These are phyloP conservation scores for Phytophthora lateralis DNA, from an alignment of 352 stramenopile species.

Conservation along the genomic window DNA sequence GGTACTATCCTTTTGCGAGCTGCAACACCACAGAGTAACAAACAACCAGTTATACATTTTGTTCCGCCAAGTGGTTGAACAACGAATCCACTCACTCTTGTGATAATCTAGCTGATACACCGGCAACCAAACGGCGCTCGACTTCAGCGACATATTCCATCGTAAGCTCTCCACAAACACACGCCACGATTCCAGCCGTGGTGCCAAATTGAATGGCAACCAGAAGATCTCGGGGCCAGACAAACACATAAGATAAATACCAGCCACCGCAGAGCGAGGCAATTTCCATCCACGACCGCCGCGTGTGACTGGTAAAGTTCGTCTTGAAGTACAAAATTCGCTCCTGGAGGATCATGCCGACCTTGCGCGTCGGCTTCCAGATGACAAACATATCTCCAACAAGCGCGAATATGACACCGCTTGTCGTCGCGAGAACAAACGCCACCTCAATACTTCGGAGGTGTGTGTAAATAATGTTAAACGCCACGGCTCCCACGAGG, in stretches of 20 bases:
- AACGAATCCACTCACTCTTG: slow-evolving; percentile 45
- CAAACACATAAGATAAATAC: slow-evolving; percentile 70
- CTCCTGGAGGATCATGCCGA: slow-evolving; percentile 82
- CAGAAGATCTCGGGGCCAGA: slow-evolving; percentile 74
- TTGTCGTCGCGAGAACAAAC: slow-evolving; percentile 80
- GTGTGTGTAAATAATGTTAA: slow-evolving; percentile 91
- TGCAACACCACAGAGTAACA: slow-evolving; percentile 20
- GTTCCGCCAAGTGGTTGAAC: not conserved
- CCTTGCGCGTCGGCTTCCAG: slow-evolving; percentile 79
- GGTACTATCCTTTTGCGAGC: slow-evolving; percentile 60
- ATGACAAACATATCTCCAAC: slow-evolving; percentile 88
- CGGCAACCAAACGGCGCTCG: slow-evolving; percentile 66
- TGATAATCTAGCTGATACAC: slow-evolving; percentile 44
- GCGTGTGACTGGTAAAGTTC: slow-evolving; percentile 63
- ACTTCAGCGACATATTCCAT: slow-evolving; percentile 68
- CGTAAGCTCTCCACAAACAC: slow-evolving; percentile 73
- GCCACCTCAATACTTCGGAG: slow-evolving; percentile 81
- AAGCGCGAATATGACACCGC: slow-evolving; percentile 76
- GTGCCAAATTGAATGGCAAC: slow-evolving; percentile 81
- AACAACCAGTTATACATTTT: slow-evolving; percentile 3
- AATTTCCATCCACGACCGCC: slow-evolving; percentile 66
- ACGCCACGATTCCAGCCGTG: slow-evolving; percentile 66
- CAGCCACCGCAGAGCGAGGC: slow-evolving; percentile 54
- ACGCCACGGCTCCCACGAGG: slow-evolving; percentile 77
- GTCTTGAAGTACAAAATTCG: slow-evolving; percentile 65